Percentiles rank a stretch among this genome's conserved stretches.
Evolutionary conservation across 1,139 yeast genomes (phyloP).

Genomic region (Pichia sp.): DNA sequence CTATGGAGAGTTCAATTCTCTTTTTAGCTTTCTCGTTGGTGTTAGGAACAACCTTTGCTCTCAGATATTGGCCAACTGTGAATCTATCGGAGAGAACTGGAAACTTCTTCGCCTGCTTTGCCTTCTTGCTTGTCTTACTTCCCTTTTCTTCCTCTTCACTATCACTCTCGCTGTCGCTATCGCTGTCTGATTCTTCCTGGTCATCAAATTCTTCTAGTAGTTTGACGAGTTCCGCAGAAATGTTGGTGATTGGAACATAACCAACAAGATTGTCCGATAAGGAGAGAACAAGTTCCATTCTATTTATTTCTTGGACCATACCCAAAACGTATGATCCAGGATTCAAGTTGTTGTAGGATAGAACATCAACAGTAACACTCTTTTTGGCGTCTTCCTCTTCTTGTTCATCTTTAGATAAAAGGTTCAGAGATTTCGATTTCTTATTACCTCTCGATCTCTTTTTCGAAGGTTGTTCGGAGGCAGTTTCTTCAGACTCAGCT

Average conservation of each 20-base stretch:
- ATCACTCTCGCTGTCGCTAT: conserved; percentile 31
- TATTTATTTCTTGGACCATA: conserved; percentile 58
- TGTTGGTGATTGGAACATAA: conserved; percentile 68
- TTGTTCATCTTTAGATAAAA: conserved; percentile 19
- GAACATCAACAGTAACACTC: conserved; percentile 49
- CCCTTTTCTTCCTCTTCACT: conserved; percentile 33
- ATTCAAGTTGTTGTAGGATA: conserved; percentile 55
- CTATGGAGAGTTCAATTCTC: conserved; percentile 68
- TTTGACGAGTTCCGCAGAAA: conserved; percentile 59
- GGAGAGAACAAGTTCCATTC: conserved; percentile 61
- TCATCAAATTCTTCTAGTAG: conserved; percentile 53
- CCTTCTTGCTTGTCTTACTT: conserved; percentile 30
- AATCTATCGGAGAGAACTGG: conserved; percentile 58
- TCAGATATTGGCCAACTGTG: conserved; percentile 76
- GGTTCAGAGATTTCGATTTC: conserved; percentile 29
- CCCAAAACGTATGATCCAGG: conserved; percentile 77
- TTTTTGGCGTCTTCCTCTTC: conserved; percentile 27
- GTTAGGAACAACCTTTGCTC: conserved; percentile 61
- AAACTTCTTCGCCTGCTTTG: conserved; percentile 33
- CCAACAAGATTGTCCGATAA: conserved; percentile 85
- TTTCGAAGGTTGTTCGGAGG: conserved; percentile 29
- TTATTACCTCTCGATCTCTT: conserved; percentile 32
- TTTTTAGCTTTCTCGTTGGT: conserved; percentile 40
- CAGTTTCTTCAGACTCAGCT: conserved; percentile 18
- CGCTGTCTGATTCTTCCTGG: conserved; percentile 33